Conservation (phyloP, 768 basidiomycete genomes). For the Strobilomyces confusus region DNA sequence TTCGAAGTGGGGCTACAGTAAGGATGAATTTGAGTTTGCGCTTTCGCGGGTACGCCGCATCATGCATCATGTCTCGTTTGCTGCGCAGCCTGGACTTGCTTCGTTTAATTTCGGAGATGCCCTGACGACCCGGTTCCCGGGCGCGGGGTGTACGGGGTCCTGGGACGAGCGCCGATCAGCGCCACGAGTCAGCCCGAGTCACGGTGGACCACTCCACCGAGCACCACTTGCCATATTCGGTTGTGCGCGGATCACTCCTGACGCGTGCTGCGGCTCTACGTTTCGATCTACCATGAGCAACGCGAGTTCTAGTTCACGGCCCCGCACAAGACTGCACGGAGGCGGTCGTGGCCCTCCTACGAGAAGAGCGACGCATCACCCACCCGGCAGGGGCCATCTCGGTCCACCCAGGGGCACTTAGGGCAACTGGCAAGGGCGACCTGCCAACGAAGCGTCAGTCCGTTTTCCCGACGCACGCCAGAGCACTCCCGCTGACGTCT, state of each 20-base stretch:
- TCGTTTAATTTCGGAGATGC: not conserved
- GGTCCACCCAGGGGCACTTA: slow-evolving; percentile 20
- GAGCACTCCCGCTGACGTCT: not conserved
- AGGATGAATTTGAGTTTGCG: not conserved
- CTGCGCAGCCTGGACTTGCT: too few relatives aligned
- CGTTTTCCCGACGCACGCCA: not conserved
- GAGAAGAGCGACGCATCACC: not conserved
- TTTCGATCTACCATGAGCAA: slow-evolving; percentile 2
- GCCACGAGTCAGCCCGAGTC: too few relatives aligned
- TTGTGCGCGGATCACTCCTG: not conserved
- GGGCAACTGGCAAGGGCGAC: slow-evolving; percentile 6
- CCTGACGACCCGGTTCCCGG: not conserved
- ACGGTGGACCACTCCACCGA: too few relatives aligned
- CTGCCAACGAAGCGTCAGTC: slow-evolving; percentile 18
- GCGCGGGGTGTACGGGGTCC: too few relatives aligned
- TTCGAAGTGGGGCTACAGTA: slow-evolving; percentile 2
- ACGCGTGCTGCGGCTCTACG: too few relatives aligned
- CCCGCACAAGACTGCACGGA: slow-evolving; percentile 24
- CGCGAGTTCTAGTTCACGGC: not conserved
- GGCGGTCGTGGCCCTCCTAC: slow-evolving; percentile 8
- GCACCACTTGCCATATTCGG: too few relatives aligned
- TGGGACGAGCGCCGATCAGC: too few relatives aligned
- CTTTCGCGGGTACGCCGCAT: not conserved
- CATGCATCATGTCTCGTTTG: too few relatives aligned
- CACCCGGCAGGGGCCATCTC: slow-evolving; percentile 7